phyloP scores from a whole-genome alignment of 2,329 filamentous ascomycete genomes.

The Rhytidhysteron rufulum region DNA sequence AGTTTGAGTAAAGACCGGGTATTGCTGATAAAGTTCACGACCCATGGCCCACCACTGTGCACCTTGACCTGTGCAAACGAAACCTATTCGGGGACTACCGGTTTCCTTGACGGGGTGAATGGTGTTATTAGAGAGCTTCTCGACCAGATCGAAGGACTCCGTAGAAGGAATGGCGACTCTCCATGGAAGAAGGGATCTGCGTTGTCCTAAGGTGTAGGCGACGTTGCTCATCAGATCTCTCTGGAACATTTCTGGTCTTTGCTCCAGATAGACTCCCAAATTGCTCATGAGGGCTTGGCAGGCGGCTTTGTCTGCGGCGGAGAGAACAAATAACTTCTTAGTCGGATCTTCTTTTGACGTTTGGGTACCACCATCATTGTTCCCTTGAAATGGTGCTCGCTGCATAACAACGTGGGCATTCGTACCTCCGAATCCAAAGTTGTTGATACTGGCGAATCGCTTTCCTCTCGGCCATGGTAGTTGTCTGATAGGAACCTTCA shows the following conservation, averaged over 20 bases:
- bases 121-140: neutral
- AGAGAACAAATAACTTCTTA: neutral
- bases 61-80: slow-evolving; percentile 11
- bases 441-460: neutral
- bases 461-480: slow-evolving; percentile 4
- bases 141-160: neutral
- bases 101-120: neutral
- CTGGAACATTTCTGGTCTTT: neutral
- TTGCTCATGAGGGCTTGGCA: neutral
- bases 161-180: neutral
- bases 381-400: slow-evolving; percentile 1
- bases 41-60: slow-evolving; percentile 9
- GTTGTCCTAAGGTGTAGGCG: neutral
- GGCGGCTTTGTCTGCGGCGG: slow-evolving; percentile 2
- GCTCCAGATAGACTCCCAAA: neutral
- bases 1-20: neutral
- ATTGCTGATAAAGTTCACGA: slow-evolving; percentile 3
- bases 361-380: neutral
- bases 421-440: slow-evolving; percentile 1
- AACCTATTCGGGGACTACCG: slow-evolving; percentile 9
- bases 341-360: neutral
- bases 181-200: neutral
- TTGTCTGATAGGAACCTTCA: slow-evolving; percentile 6
- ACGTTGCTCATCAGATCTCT: neutral
- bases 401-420: neutral